Conservation (phyloP, 78 protist species). For the Chrysochromulina parva region DNA sequence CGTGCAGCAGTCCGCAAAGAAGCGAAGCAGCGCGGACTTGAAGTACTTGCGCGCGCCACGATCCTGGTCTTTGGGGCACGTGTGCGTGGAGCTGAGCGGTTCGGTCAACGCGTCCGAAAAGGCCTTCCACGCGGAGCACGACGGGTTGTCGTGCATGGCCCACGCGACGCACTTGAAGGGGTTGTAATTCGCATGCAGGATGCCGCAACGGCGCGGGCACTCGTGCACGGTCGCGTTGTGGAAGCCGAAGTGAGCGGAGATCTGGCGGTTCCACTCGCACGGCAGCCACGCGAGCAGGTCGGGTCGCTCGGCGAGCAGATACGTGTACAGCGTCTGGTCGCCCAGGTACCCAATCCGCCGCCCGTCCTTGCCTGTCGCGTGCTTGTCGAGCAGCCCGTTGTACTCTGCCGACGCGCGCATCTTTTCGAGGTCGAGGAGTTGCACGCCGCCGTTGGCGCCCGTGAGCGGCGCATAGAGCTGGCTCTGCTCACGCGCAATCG, state of each 20-base stretch:
- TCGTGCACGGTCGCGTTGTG: neutral
- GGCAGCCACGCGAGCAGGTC: neutral
- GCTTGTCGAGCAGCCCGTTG: neutral
- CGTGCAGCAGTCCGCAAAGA: too few species aligned
- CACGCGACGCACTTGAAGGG: neutral
- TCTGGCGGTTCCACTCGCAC: neutral
- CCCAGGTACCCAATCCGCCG: neutral
- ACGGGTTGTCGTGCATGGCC: neutral
- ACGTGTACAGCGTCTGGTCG: neutral
- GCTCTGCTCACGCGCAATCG: neutral
- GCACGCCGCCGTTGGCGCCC: neutral
- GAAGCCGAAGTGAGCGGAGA: neutral
- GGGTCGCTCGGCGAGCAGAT: neutral
- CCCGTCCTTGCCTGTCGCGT: neutral
- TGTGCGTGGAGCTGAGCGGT: too few species aligned
- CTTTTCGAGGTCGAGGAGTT: neutral
- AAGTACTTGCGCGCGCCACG: too few species aligned
- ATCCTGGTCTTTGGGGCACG: too few species aligned
- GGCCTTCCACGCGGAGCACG: too few species aligned
- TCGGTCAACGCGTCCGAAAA: too few species aligned
- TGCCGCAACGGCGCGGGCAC: neutral
- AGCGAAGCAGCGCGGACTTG: too few species aligned
- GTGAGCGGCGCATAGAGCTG: neutral
- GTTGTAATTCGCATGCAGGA: neutral
- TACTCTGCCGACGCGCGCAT: neutral